Conservation (phyloP, 202 grass and related monocot species). For the Alloteropsis angusta region DNA sequence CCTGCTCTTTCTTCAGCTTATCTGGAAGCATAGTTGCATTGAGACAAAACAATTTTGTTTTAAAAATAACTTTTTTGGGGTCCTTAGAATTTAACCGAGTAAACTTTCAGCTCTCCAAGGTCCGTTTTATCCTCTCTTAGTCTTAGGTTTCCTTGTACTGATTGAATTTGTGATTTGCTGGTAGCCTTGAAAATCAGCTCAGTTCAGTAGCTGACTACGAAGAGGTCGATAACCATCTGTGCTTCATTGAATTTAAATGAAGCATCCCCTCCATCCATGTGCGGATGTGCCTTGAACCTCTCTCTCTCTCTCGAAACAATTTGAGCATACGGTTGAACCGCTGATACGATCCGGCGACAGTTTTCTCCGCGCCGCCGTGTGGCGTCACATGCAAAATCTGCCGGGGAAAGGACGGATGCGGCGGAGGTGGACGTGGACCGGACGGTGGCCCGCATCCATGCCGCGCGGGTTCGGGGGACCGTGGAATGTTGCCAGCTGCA, state of each 20-base stretch:
- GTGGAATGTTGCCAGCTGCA: neutral
- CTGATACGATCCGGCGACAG: neutral
- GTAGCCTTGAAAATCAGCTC: neutral
- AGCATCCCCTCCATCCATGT: neutral
- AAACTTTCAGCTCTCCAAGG: neutral
- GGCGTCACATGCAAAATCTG: neutral
- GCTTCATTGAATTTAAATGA: neutral
- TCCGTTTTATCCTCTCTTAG: neutral
- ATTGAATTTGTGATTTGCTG: neutral
- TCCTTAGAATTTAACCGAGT: neutral
- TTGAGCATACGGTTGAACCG: too few species aligned
- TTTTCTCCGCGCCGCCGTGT: neutral
- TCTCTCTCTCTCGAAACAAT: too few species aligned
- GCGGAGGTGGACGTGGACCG: neutral
- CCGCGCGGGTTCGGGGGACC: neutral
- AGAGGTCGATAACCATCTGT: neutral
- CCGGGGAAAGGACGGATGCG: neutral
- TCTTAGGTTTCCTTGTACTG: neutral
- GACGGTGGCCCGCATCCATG: neutral
- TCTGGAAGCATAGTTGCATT: neutral
- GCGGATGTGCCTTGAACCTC: too few species aligned
- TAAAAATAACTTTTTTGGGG: too few species aligned
- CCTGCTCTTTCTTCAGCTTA: neutral
- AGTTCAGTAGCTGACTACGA: neutral
- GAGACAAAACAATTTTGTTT: neutral